Conservation (phyloP, 768 basidiomycete genomes). For the Tricholoma saponaceum region DNA sequence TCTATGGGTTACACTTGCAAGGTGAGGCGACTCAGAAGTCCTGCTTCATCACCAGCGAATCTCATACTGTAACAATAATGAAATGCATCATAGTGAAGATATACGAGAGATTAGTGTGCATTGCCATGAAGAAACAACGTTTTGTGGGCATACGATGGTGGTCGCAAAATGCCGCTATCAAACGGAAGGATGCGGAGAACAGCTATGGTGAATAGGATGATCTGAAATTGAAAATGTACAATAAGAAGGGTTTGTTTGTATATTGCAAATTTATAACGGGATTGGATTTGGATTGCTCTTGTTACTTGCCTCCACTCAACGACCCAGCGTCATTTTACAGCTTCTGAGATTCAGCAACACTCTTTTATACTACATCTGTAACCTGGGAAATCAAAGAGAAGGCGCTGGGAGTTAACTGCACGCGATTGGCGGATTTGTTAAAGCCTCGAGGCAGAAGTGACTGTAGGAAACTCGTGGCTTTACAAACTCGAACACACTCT, state of each 20-base stretch:
- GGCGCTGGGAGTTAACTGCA: slow-evolving; percentile 10
- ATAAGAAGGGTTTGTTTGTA: background rate
- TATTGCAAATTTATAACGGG: background rate
- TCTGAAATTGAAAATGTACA: background rate
- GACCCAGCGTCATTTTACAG: slow-evolving; percentile 5
- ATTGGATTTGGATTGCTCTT: background rate
- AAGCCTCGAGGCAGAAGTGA: slow-evolving; percentile 22
- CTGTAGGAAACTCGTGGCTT: slow-evolving; percentile 18
- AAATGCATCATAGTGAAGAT: background rate
- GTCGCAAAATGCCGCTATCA: background rate
- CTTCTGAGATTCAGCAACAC: slow-evolving; percentile 12
- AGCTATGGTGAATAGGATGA: no score
- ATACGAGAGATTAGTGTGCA: background rate
- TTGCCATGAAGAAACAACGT: background rate
- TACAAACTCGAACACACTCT: slow-evolving; percentile 11
- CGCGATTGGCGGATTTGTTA: slow-evolving; percentile 17
- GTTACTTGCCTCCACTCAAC: background rate
- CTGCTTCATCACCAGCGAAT: no score
- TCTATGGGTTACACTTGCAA: no score
- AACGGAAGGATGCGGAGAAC: background rate
- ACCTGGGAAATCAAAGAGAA: slow-evolving; percentile 7
- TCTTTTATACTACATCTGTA: slow-evolving; percentile 16
- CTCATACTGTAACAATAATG: no score
- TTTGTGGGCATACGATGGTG: background rate
- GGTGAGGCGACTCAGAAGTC: no score